These are phyloP conservation scores for Acorus calamus DNA, from an alignment of 106 monocot species.

Conservation along the genomic window DNA sequence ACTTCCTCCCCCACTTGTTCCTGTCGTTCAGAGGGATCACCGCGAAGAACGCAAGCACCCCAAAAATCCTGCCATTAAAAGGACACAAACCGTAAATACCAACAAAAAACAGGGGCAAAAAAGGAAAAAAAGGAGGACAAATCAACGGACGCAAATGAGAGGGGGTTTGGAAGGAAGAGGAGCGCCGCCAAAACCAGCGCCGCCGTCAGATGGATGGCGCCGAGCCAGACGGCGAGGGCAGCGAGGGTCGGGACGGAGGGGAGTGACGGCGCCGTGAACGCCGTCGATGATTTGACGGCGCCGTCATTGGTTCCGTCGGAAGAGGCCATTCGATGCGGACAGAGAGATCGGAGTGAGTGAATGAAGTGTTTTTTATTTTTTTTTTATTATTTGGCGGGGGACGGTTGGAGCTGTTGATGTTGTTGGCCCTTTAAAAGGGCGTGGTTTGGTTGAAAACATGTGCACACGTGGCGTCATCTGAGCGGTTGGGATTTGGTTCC, in stretches of 20 bases:
- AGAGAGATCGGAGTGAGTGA: too few species aligned
- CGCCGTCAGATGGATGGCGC: slow-evolving; percentile 56
- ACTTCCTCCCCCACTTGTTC: slow-evolving; percentile 36
- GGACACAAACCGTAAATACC: neutral
- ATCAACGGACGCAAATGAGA: slow-evolving; percentile 10
- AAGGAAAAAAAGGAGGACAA: too few species aligned
- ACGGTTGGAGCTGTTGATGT: too few species aligned
- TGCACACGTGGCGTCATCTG: too few species aligned
- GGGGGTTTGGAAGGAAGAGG: slow-evolving; percentile 50
- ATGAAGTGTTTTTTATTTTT: too few species aligned
- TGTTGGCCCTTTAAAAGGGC: too few species aligned
- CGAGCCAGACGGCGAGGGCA: slow-evolving; percentile 65
- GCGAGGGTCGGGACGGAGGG: slow-evolving; percentile 27
- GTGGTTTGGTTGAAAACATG: too few species aligned
- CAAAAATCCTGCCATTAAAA: slow-evolving; percentile 37
- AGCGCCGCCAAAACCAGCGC: slow-evolving; percentile 34
- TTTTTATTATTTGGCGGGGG: too few species aligned
- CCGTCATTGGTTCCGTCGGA: too few species aligned
- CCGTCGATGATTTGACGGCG: slow-evolving; percentile 6
- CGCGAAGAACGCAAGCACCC: slow-evolving; percentile 47
- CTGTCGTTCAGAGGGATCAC: slow-evolving; percentile 46
- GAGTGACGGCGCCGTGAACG: slow-evolving; percentile 33
- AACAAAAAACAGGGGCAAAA: neutral
- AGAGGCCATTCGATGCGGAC: too few species aligned
- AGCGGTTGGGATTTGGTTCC: too few species aligned